These are phyloP conservation scores for Podaxis sp. DNA, from an alignment of 768 basidiomycete genomes.

Conservation along the genomic window DNA sequence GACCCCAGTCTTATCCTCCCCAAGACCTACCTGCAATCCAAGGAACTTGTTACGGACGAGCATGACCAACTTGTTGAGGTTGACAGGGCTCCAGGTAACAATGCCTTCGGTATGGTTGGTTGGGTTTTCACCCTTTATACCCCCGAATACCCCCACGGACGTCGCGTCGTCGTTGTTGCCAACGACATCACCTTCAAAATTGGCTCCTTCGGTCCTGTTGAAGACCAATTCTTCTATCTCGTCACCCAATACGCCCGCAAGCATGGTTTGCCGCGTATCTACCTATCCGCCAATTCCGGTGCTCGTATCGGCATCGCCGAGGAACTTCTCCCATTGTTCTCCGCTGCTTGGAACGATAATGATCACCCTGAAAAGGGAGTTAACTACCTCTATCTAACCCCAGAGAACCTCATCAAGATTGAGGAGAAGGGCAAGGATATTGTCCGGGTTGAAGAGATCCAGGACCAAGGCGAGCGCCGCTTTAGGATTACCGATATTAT, in stretches of 20 bases:
- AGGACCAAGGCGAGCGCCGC: constrained; percentile 83
- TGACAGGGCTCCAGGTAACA: constrained; percentile 89
- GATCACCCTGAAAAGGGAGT: constrained; percentile 91
- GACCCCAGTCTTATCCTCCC: constrained; percentile 73
- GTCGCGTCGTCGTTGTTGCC: constrained; percentile 85
- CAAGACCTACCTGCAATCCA: constrained; percentile 75
- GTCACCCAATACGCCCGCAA: constrained; percentile 92
- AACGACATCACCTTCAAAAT: constrained; percentile 99
- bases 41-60: constrained; percentile 93
- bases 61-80: constrained; percentile 89
- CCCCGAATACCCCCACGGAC: constrained; percentile 89
- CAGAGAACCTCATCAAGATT: constrained; percentile 86
- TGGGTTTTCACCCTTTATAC: constrained; percentile 94
- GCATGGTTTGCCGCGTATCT: constrained; percentile 89
- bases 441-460: constrained; percentile 80
- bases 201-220: constrained; percentile 93
- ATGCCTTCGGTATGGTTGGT: constrained; percentile 95
- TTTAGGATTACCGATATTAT: constrained; percentile 97
- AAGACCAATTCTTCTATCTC: constrained; percentile 96
- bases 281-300: constrained; percentile 98
- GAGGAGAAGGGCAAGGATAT: constrained; percentile 80
- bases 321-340: constrained; percentile 85
- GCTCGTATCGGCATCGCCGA: constrained; percentile 96
- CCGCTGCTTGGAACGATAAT: constrained; percentile 86
- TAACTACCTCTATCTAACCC: constrained; percentile 93